phyloP scores from a whole-genome alignment of 192 early-diverging fungal genomes.

The Chytriomyces hyalinus region DNA sequence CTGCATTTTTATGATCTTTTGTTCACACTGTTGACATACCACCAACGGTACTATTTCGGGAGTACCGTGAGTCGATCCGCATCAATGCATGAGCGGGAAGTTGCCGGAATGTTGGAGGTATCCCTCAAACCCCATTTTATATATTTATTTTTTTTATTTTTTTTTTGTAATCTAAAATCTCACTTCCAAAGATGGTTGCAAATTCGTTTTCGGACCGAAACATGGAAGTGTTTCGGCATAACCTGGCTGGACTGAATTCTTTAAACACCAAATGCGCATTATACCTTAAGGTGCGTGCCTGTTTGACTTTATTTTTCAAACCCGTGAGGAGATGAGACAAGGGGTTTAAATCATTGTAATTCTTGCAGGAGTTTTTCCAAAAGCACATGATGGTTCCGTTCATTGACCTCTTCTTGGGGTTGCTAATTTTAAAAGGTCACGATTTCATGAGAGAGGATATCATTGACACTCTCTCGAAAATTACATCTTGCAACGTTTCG shows the following conservation, averaged over 20 bases:
- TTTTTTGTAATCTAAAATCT: not conserved
- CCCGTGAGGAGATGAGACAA: not conserved
- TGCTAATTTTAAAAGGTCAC: constrained; percentile 19
- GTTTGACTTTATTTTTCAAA: not conserved
- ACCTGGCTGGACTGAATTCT: constrained; percentile 19
- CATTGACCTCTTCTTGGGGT: constrained; percentile 31
- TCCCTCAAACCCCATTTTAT: not conserved
- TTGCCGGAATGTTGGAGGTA: constrained; percentile 27
- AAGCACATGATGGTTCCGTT: constrained; percentile 32
- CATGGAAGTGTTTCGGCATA: constrained; percentile 35
- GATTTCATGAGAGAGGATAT: constrained; percentile 38
- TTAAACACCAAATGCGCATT: constrained; percentile 28
- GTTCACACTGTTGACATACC: constrained; percentile 19
- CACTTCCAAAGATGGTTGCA: constrained; percentile 20
- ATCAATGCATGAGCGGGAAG: constrained; percentile 18
- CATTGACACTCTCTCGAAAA: constrained; percentile 2
- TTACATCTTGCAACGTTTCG: constrained; percentile 15
- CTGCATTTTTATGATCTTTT: constrained; percentile 32
- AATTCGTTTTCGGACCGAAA: constrained; percentile 32
- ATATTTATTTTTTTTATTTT: no score
- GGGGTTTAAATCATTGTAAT: not conserved
- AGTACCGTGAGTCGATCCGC: constrained; percentile 11
- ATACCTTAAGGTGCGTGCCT: constrained; percentile 26
- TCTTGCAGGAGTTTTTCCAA: constrained; percentile 35
- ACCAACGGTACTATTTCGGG: constrained; percentile 37